Evolutionary conservation across 176 grass and related monocot species (phyloP).

Genomic region (Musa itinerans): DNA sequence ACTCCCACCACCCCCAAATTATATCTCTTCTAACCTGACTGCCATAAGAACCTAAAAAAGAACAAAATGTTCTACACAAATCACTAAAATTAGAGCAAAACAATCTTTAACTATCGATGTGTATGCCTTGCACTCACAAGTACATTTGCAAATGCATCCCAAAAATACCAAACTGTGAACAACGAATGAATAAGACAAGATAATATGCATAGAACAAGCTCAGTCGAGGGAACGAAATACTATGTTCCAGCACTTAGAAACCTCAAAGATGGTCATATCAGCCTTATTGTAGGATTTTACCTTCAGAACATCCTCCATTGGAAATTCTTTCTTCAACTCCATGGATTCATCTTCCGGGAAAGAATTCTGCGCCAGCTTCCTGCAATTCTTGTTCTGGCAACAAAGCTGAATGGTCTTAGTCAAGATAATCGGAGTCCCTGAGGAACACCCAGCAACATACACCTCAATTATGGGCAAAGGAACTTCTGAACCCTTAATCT

Average conservation of each 20-base stretch:
- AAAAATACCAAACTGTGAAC: neutral
- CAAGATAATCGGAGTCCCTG: conserved; percentile 15
- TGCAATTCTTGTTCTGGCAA: neutral
- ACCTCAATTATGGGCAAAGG: conserved; percentile 60
- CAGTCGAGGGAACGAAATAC: neutral
- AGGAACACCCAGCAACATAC: conserved; percentile 31
- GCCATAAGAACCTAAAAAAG: too few species aligned
- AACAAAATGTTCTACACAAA: too few species aligned
- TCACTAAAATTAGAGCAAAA: too few species aligned
- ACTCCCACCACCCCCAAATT: too few species aligned
- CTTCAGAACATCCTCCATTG: neutral
- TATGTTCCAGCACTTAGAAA: neutral
- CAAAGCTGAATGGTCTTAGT: conserved; percentile 13
- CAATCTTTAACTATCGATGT: too few species aligned
- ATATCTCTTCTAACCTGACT: too few species aligned
- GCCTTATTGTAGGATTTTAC: neutral
- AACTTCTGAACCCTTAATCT: conserved; percentile 34
- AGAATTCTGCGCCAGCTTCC: neutral
- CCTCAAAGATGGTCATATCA: neutral
- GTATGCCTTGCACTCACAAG: neutral
- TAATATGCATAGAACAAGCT: neutral
- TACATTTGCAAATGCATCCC: neutral
- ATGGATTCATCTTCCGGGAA: neutral
- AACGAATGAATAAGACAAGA: neutral
- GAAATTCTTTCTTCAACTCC: neutral